A percentile compares a stretch with the other conserved stretches of the same genome.
These are phyloP conservation scores for Brassica carinata DNA, from an alignment of 345 rosid genomes.

Conservation along the genomic window DNA sequence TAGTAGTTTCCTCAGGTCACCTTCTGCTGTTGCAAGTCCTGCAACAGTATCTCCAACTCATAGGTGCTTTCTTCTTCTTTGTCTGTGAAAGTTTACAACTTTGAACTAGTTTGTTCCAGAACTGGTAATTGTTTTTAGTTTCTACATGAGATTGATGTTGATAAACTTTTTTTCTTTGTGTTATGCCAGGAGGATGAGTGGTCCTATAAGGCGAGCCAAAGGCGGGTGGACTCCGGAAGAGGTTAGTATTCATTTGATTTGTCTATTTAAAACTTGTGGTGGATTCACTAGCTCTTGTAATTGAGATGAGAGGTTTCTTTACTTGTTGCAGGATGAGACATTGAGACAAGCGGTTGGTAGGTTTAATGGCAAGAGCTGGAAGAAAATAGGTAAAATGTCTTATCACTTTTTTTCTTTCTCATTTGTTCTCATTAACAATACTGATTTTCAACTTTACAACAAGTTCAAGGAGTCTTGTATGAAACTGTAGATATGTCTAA, in stretches of 20 bases:
- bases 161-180: slow-evolving; percentile 2
- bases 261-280: neutral
- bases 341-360: slow-evolving; percentile 73
- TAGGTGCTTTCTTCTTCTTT: slow-evolving; percentile 42
- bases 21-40: slow-evolving; percentile 67
- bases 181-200: slow-evolving; percentile 81
- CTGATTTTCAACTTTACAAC: neutral
- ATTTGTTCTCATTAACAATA: neutral
- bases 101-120: too few relatives aligned
- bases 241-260: slow-evolving; percentile 52
- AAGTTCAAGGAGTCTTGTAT: neutral
- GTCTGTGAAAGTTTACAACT: neutral
- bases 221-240: slow-evolving; percentile 99
- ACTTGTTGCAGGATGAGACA: slow-evolving; percentile 73
- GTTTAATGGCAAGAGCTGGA: slow-evolving; percentile 85
- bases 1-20: slow-evolving; percentile 65
- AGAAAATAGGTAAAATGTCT: slow-evolving; percentile 61
- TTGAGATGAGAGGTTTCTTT: slow-evolving; percentile 8
- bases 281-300: neutral
- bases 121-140: too few relatives aligned
- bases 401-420: slow-evolving; percentile 7
- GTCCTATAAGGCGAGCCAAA: slow-evolving; percentile 95
- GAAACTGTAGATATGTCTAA: neutral
- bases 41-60: slow-evolving; percentile 64
- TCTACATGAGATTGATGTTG: slow-evolving; percentile 19